Evolutionary conservation across 2,329 filamentous ascomycete genomes (phyloP), one percentile per base, ranked within the genome.

Genomic region (Cercospora sp.): DNA sequence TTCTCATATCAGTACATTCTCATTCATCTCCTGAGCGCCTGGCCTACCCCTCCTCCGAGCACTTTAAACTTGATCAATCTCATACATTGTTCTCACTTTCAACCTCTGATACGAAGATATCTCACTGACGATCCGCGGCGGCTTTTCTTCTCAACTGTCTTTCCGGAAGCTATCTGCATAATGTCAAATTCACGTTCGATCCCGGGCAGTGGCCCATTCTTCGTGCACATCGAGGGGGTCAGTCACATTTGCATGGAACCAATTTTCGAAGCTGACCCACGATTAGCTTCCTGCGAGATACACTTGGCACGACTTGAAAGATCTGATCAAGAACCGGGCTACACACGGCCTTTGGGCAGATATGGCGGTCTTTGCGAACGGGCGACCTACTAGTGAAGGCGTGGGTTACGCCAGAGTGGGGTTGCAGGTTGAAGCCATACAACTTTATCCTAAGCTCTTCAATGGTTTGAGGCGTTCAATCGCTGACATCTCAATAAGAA

Each of bases 221-320:
- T 71, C 26, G 49, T 75, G 10, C 58, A 68, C 37, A 74, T 76
- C 26, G 70, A 73, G 49, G 70, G 70, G 28, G 74, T 74, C 51
- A 49, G 73, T 60, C 2, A 21, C 12, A 26, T 18, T n/a, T n/a
- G 12, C 43, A 32, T 10, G 18, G 13, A 4, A 43, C 24, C 13
- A 40, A 16, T 18, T 24, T 8, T 9, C 37, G 28, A 53, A n/a
- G 62, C 69, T 68, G 59, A 69, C 32, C 1, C 2, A 16, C 21
- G 63, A 9, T 9, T 28, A 77, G 76, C 71, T 78, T 28, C 76
- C 75, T 34, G 58, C 51, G 32, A 60, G 65, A 32, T 77, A 74
- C 68, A 77, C 75, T 40, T 78, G 76, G 76, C 74, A 77, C 62
- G 71, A 77, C 59, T 61, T 77, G 28, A 78, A 78, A 64, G 76